Percentiles rank a stretch among this genome's conserved stretches.
phyloP scores from a whole-genome alignment of 1,139 yeast genomes.

The Wickerhamomyces sp. region DNA sequence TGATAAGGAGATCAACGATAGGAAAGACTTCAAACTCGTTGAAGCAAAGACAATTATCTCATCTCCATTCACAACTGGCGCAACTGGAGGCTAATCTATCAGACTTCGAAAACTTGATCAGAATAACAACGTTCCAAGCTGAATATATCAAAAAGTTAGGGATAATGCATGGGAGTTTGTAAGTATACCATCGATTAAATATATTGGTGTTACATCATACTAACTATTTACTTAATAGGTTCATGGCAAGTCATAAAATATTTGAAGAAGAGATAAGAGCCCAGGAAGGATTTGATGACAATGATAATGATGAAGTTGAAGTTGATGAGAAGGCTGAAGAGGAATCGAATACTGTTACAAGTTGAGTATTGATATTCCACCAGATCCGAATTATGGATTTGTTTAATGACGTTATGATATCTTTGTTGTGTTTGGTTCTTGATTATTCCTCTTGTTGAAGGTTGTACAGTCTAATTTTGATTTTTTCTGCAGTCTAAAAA shows the following conservation, averaged over 20 bases:
- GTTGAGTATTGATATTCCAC: too few relatives aligned
- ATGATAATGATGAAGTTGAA: not conserved
- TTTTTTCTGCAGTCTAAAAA: too few relatives aligned
- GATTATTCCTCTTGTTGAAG: too few relatives aligned
- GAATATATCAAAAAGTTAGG: constrained; percentile 53
- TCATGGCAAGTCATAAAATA: constrained; percentile 62
- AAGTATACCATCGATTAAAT: constrained; percentile 13
- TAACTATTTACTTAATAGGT: constrained; percentile 23
- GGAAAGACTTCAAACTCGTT: constrained; percentile 7
- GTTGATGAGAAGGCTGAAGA: not conserved
- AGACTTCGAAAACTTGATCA: constrained; percentile 51
- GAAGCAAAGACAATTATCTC: constrained; percentile 52
- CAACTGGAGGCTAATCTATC: constrained; percentile 55
- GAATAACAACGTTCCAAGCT: constrained; percentile 52
- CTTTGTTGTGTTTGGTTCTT: too few relatives aligned
- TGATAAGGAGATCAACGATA: not conserved
- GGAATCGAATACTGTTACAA: not conserved
- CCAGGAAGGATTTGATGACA: constrained; percentile 11
- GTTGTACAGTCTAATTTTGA: too few relatives aligned
- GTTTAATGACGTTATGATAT: too few relatives aligned
- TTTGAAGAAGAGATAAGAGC: constrained; percentile 43
- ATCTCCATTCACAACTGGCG: constrained; percentile 58
- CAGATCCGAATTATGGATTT: too few relatives aligned
- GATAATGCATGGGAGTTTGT: constrained; percentile 54
- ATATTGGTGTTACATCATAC: not conserved